phyloP scores from a whole-genome alignment of 257 asterid species.

The Nicotiana noctiflora region DNA sequence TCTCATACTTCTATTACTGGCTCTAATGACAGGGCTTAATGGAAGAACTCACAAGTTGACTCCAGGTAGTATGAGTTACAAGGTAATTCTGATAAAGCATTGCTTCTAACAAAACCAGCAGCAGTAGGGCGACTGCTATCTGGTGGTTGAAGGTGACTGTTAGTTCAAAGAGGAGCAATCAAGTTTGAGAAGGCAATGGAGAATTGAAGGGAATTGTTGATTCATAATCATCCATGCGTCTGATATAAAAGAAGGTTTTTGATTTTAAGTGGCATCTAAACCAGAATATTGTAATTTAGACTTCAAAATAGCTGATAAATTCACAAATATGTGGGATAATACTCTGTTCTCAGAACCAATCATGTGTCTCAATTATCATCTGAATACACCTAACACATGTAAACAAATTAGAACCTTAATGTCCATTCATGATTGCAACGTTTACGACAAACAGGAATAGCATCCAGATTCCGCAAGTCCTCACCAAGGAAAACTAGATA shows the following conservation, averaged over 20 bases:
- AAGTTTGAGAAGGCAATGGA: background rate
- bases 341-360: background rate
- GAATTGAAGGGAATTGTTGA: background rate
- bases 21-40: slow-evolving; percentile 55
- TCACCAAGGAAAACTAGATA: no score
- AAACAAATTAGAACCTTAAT: background rate
- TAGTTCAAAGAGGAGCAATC: background rate
- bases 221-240: background rate
- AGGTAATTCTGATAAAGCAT: background rate
- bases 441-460: no score
- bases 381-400: background rate
- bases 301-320: background rate
- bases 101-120: background rate
- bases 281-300: background rate
- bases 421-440: no score
- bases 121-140: background rate
- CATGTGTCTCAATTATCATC: background rate
- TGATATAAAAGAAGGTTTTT: background rate
- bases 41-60: slow-evolving; percentile 80
- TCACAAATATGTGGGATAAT: background rate
- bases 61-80: background rate
- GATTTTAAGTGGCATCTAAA: background rate
- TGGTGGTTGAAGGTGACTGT: background rate
- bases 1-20: background rate
- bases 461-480: no score